These are phyloP conservation scores for Citrus medica DNA, from an alignment of 345 rosid species.

Conservation along the genomic window DNA sequence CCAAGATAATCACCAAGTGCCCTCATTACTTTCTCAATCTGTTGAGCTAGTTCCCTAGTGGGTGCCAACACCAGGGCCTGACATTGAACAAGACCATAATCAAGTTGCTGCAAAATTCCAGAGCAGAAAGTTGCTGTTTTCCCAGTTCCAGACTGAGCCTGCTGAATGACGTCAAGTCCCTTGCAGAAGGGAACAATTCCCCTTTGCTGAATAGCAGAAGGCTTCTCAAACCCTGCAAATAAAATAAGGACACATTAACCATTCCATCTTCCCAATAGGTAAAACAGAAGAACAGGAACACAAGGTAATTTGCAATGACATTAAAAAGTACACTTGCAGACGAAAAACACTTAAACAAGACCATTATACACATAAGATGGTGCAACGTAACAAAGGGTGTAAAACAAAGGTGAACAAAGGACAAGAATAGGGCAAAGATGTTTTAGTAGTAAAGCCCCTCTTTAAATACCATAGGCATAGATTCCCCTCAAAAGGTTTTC, in stretches of 20 bases:
- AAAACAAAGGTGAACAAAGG: neutral
- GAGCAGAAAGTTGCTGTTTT: conserved; percentile 96
- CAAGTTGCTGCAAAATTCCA: conserved; percentile 86
- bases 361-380: neutral
- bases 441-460: neutral
- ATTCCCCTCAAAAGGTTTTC: conserved; percentile 87
- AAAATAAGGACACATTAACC: neutral
- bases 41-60: conserved; percentile 90
- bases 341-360: too few relatives aligned
- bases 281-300: neutral
- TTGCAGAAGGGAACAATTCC: conserved; percentile 92
- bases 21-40: conserved; percentile 95
- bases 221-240: conserved; percentile 77
- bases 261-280: neutral
- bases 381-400: neutral
- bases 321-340: too few relatives aligned
- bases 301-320: neutral
- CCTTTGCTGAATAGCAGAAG: conserved; percentile 95
- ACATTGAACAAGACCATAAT: conserved; percentile 59
- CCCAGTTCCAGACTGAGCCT: conserved; percentile 95
- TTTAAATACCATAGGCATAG: conserved; percentile 77
- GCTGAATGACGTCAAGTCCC: conserved; percentile 94
- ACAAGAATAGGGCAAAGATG: neutral
- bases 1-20: conserved; percentile 92
- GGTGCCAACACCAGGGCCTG: conserved; percentile 91